Base-by-base conservation (phyloP, 257 asterid genomes). In the Avicennia marina region DNA sequence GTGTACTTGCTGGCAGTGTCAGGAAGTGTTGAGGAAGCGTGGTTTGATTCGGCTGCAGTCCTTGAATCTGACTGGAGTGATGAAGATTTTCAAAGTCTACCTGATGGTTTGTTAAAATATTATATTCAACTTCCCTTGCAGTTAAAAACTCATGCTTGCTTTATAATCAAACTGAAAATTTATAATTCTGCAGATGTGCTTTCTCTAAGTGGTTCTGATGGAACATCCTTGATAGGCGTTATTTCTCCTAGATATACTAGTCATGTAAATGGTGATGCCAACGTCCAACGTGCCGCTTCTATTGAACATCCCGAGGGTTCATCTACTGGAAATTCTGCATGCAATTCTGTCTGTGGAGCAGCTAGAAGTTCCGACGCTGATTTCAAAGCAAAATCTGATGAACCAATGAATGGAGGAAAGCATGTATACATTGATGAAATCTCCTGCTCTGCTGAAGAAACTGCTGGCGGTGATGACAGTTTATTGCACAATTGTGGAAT, bases 1-100 rank as follows among this genome's bases (percentile, higher is more conserved):
- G 22, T 45, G 36, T 53, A 10, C 21, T 55, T 50, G 39, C 24
- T 52, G 32, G 53, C 26, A 52, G 32, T 54, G 27, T 16, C 79
- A 89, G 99, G 95, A 52, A 78, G 77, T 44, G 66, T 41, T 18
- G 97, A 93, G 53, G 99, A 89, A 79, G 80, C 94, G 7, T 93
- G 99, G 97, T 89, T 70, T 17, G 97, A 93, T 69, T 78, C 97
- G 62, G 78, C 87, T 56, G 76, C 78, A 45, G 63, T 70, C 36
- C 86, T 93, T 19, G 97, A 93, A 46, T 84, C 91, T 0, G 99
- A 93, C 42, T 81, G 86, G 72, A 89, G 97, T 19, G 96, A 89
- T 22, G 99, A 93, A 39, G 99, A 93, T 69, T 93, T 78, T 69
- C 95, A 78, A 53, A 89, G 97, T 55, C 75, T 84, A 46, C 82